Evolutionary conservation across 164 flowering plant genomes (phyloP), one percentile per base, ranked within the genome.

Genomic region (Hamamelis virginiana): DNA sequence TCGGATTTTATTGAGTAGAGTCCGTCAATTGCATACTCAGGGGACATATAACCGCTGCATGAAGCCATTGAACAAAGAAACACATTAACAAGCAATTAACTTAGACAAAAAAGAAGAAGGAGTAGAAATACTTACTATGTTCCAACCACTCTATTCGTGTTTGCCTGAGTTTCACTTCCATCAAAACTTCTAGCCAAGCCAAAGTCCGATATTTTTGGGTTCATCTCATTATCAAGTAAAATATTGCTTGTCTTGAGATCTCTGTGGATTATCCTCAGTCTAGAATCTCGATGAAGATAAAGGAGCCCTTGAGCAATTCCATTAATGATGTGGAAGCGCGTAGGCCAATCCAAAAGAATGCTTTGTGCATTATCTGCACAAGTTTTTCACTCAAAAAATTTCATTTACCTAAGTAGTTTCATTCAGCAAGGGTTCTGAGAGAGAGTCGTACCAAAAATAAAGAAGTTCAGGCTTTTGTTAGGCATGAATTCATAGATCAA

Each of bases 11-110:
- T 28, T 26, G 68, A 65, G 59, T 22, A 65, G 16, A 65, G 25
- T 10, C 68, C 68, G 25, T 48, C 44, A 8, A 65, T 65, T 19
- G 68, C 68, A 50, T 65, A 65, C 38, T 65, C 68, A 3, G 68
- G 68, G 16, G 68, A 50, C 68, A 65, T 65, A 43, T 65, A 65
- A 52, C 68, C 68, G 12, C 68, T 65, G 68, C 43, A 44, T 8
- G 19, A 33, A 33, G 6, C 6, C 41, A 6, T 33, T 33, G 2
- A 33, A 33, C 41, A 33, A 33, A 33, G 41, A 50, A 33, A 60
- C 18, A 33, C 41, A 25, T 60, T 60, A 11, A 33, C 19, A 27
- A 27, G 44, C 41, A 60, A 25, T 5, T 9, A 22, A 56, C 1
- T 1, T 18, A 22, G 19, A 5, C 12, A 8, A 10, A 11, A 19